These are phyloP conservation scores for Apiospora hydei DNA, from an alignment of 2,329 filamentous ascomycete species.

Conservation along the genomic window DNA sequence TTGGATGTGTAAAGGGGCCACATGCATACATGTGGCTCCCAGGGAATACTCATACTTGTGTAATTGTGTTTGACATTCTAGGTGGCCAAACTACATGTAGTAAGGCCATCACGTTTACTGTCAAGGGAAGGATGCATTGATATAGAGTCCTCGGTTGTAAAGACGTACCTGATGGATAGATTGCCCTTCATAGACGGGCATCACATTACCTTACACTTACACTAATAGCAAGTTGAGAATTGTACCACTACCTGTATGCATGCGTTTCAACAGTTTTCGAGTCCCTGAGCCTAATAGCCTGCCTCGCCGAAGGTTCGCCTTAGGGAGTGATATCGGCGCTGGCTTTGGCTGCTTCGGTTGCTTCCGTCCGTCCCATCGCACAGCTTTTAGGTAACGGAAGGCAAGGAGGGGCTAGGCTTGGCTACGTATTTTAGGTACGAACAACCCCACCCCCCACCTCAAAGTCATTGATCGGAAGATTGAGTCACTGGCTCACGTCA, in stretches of 20 bases:
- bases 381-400: not conserved
- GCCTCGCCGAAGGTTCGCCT: not conserved
- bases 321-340: not conserved
- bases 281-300: not conserved
- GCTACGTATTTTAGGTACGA: not conserved
- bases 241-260: not conserved
- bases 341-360: not conserved
- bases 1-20: not conserved
- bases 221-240: not conserved
- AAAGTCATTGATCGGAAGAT: conserved; percentile 18
- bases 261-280: not conserved
- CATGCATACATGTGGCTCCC: too few species aligned
- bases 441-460: conserved; percentile 17
- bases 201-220: not conserved
- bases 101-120: not conserved
- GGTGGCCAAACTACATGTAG: too few species aligned
- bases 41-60: too few species aligned
- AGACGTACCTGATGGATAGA: not conserved
- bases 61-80: too few species aligned
- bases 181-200: not conserved
- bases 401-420: not conserved
- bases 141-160: not conserved
- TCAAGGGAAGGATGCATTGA: too few species aligned
- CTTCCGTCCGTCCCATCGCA: not conserved
- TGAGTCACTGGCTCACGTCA: conserved; percentile 21